Conservation (phyloP, 768 basidiomycete genomes). For the Mycena leptocephala region DNA sequence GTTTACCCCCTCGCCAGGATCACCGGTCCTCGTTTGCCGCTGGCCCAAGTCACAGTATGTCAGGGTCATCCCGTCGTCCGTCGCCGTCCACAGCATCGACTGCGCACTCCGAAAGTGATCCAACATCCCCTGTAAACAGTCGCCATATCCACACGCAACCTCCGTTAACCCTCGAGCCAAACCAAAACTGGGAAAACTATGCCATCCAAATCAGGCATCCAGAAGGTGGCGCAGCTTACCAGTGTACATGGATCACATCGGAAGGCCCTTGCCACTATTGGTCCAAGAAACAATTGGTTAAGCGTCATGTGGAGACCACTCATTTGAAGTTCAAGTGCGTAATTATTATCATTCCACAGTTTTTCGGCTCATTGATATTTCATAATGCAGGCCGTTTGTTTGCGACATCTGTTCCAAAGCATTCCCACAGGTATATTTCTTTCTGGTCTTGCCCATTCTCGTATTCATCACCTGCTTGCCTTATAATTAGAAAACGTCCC, state of each 20-base stretch:
- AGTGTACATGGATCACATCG: conserved; percentile 49
- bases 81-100: conserved; percentile 21
- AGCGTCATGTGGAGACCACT: conserved; percentile 76
- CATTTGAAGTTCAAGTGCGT: conserved; percentile 75
- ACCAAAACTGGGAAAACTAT: conserved; percentile 41
- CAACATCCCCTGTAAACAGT: neutral
- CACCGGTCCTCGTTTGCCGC: conserved; percentile 3
- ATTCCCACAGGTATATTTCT: conserved; percentile 59
- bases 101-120: neutral
- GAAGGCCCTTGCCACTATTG: conserved; percentile 32
- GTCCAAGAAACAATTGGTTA: conserved; percentile 76
- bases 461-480: neutral
- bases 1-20: conserved; percentile 23
- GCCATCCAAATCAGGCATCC: conserved; percentile 32
- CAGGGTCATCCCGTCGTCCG: neutral
- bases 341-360: neutral
- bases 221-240: conserved; percentile 40
- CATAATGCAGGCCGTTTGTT: conserved; percentile 60
- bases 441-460: neutral
- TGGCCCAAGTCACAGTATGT: neutral
- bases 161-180: neutral
- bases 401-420: conserved; percentile 69
- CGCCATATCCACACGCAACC: neutral
- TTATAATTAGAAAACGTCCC: conserved; percentile 64
- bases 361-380: neutral